Percentiles rank a stretch among this genome's conserved stretches.
phyloP scores from a whole-genome alignment of 352 stramenopile genomes.

The Peronospora belbahrii region DNA sequence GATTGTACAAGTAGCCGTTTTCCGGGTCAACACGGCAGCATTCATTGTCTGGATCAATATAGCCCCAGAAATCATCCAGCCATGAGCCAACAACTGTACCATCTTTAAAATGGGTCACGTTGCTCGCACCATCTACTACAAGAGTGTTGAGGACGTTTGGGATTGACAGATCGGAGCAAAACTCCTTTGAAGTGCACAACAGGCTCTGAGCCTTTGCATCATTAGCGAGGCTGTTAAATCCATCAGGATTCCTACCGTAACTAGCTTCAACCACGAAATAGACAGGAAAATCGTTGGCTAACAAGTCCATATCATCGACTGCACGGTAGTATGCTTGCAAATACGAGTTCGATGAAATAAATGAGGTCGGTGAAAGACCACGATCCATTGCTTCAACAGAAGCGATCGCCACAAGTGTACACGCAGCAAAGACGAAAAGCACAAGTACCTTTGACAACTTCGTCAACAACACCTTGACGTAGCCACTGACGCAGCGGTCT shows the following conservation, averaged over 20 bases:
- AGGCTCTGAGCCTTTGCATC: slow-evolving; percentile 29
- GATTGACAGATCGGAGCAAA: slow-evolving; percentile 49
- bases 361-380: slow-evolving; percentile 41
- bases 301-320: slow-evolving; percentile 39
- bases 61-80: slow-evolving; percentile 72
- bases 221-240: slow-evolving; percentile 21
- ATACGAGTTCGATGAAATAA: slow-evolving; percentile 54
- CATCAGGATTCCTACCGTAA: slow-evolving; percentile 40
- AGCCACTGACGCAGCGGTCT: slow-evolving; percentile 33
- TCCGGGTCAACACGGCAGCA: slow-evolving; percentile 49
- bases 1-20: slow-evolving; percentile 34
- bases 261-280: slow-evolving; percentile 67
- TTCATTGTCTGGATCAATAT: slow-evolving; percentile 49
- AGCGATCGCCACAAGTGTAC: slow-evolving; percentile 41
- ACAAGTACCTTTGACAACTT: slow-evolving; percentile 51
- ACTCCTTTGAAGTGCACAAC: slow-evolving; percentile 54
- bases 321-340: slow-evolving; percentile 43
- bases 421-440: slow-evolving; percentile 40
- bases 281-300: slow-evolving; percentile 33
- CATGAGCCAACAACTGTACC: slow-evolving; percentile 46
- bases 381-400: slow-evolving; percentile 46
- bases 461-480: slow-evolving; percentile 32
- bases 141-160: slow-evolving; percentile 51
- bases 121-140: slow-evolving; percentile 23
- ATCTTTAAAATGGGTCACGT: slow-evolving; percentile 40